A percentile compares a stretch with the other conserved stretches of the same genome.
phyloP scores from a whole-genome alignment of 1,284 basidiomycete genomes.

The Heterobasidion occidentale region DNA sequence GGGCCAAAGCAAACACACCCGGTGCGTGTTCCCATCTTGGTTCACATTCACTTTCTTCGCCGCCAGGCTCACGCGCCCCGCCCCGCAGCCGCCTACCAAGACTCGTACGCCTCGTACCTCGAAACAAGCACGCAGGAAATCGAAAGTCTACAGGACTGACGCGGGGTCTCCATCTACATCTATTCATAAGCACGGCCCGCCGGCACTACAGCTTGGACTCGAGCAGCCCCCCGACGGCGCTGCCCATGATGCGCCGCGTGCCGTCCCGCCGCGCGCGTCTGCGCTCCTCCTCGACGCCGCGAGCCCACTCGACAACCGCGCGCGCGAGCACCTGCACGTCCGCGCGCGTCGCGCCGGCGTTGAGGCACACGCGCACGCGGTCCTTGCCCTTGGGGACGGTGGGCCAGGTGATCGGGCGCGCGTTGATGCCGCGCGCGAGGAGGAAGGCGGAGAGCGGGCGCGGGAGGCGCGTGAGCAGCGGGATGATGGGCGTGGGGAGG shows the following conservation, averaged over 20 bases:
- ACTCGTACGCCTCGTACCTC: slow-evolving; percentile 19
- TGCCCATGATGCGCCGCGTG: neutral
- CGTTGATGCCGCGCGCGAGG: slow-evolving; percentile 50
- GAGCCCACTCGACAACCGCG: slow-evolving; percentile 22
- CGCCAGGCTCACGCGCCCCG: neutral
- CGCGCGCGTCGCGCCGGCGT: slow-evolving; percentile 60
- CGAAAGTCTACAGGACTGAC: slow-evolving; percentile 50
- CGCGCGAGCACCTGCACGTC: slow-evolving; percentile 56
- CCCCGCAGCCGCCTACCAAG: neutral
- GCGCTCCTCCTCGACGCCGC: slow-evolving; percentile 12
- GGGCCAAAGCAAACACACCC: slow-evolving; percentile 25
- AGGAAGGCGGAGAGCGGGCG: slow-evolving; percentile 66
- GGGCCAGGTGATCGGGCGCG: slow-evolving; percentile 76
- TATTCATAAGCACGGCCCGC: neutral
- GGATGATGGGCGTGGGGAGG: slow-evolving; percentile 68
- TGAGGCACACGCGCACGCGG: slow-evolving; percentile 80
- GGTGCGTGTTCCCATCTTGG: neutral
- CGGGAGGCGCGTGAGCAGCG: slow-evolving; percentile 72
- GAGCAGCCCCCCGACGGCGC: slow-evolving; percentile 9
- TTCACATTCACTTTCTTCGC: neutral
- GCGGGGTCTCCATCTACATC: neutral
- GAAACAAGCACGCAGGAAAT: slow-evolving; percentile 51
- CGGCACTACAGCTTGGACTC: slow-evolving; percentile 9
- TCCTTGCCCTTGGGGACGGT: slow-evolving; percentile 81
- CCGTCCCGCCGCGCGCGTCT: neutral